These are phyloP conservation scores for Ustilaginoidea virens DNA, from an alignment of 2,329 filamentous ascomycete genomes.

Conservation along the genomic window DNA sequence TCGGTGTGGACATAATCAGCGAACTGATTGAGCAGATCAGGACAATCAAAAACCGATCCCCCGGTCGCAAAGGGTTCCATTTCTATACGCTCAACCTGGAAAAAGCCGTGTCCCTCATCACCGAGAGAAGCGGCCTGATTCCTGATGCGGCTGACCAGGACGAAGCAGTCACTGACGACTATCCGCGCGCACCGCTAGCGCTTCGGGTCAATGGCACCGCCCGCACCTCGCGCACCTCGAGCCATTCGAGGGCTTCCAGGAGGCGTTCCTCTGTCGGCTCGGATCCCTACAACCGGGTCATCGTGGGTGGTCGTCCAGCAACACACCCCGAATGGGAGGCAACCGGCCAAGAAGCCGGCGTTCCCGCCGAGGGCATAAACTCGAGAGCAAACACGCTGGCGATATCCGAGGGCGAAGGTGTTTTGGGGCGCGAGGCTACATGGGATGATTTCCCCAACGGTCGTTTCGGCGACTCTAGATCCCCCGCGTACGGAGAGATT, in stretches of 20 bases:
- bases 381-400: constrained; percentile 72
- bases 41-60: constrained; percentile 38
- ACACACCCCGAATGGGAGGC: constrained; percentile 54
- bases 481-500: constrained; percentile 88
- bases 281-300: constrained; percentile 74
- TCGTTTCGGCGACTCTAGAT: constrained; percentile 83
- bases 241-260: constrained; percentile 28
- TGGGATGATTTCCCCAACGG: constrained; percentile 99
- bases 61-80: constrained; percentile 67
- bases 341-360: constrained; percentile 58
- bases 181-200: constrained; percentile 10
- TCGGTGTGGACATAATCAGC: constrained; percentile 67
- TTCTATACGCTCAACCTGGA: constrained; percentile 96
- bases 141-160: constrained; percentile 42
- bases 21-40: constrained; percentile 74
- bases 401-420: constrained; percentile 85
- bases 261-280: constrained; percentile 69
- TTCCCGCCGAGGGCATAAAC: constrained; percentile 61
- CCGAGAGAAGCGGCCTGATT: constrained; percentile 77
- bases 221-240: constrained; percentile 17
- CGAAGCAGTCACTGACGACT: constrained; percentile 33
- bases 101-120: constrained; percentile 85
- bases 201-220: constrained; percentile 35
- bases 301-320: constrained; percentile 50
- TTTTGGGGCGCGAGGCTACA: constrained; percentile 81